Conservation (phyloP, 495 filamentous ascomycete genomes). For the Cetradonia linearis region DNA sequence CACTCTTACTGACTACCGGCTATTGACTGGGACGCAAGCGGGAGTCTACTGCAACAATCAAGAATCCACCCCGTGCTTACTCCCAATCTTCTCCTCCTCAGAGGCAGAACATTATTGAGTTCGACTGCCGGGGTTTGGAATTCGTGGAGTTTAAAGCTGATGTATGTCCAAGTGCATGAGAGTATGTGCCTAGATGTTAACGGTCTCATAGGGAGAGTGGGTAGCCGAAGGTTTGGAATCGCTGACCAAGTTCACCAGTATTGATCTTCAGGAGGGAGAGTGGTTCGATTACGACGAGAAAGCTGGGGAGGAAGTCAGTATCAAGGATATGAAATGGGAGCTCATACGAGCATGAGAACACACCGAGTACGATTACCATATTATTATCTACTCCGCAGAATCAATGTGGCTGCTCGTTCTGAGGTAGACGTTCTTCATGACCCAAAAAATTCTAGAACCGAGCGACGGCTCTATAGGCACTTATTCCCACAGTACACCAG, state of each 20-base stretch:
- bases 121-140: slow-evolving; percentile 91
- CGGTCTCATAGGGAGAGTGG: slow-evolving; percentile 63
- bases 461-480: not conserved
- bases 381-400: not conserved
- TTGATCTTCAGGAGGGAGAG: slow-evolving; percentile 79
- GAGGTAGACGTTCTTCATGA: not conserved
- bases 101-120: slow-evolving; percentile 65
- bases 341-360: slow-evolving; percentile 51
- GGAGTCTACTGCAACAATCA: slow-evolving; percentile 62
- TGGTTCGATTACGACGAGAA: slow-evolving; percentile 88
- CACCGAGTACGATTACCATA: not conserved
- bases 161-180: slow-evolving; percentile 37
- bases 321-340: slow-evolving; percentile 86
- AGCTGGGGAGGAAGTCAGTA: slow-evolving; percentile 68
- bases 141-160: slow-evolving; percentile 84
- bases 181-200: slow-evolving; percentile 1
- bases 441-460: too few relatives aligned
- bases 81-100: slow-evolving; percentile 56
- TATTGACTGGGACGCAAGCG: slow-evolving; percentile 32
- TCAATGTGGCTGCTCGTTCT: not conserved
- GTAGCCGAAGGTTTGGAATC: slow-evolving; percentile 72
- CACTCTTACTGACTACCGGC: not conserved
- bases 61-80: slow-evolving; percentile 58
- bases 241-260: slow-evolving; percentile 60
- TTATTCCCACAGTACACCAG: not conserved